Evolutionary conservation across 139 green algal genomes (phyloP).

Genomic region (Chlorella sp.): DNA sequence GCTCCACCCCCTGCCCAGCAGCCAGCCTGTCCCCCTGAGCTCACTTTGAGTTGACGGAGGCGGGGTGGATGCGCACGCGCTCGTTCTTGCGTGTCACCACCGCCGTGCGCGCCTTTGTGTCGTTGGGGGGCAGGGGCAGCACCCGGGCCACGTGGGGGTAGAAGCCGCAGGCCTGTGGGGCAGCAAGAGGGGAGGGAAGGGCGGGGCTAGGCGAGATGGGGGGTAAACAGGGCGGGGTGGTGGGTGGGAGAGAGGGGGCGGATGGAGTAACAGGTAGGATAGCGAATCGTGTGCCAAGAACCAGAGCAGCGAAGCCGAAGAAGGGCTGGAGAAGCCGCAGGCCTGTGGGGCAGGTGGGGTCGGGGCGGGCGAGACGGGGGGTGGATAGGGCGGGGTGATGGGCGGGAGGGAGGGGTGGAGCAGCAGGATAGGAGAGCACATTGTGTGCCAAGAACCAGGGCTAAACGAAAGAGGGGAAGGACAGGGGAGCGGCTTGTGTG

Average conservation of each 20-base stretch:
- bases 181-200: neutral
- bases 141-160: conserved; percentile 57
- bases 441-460: too few relatives aligned
- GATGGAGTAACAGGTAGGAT: too few relatives aligned
- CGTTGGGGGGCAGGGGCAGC: conserved; percentile 12
- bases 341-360: neutral
- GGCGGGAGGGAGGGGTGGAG: neutral
- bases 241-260: neutral
- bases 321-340: conserved; percentile 63
- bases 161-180: conserved; percentile 48
- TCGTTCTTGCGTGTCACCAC: conserved; percentile 60
- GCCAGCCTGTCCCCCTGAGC: too few relatives aligned
- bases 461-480: too few relatives aligned
- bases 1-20: neutral
- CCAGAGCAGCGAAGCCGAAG: too few relatives aligned
- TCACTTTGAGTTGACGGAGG: conserved; percentile 54
- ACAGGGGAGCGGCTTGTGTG: too few relatives aligned
- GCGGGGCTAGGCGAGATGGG: neutral
- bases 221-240: neutral
- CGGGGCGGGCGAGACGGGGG: neutral
- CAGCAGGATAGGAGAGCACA: too few relatives aligned
- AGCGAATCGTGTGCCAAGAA: too few relatives aligned
- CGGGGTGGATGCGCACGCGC: conserved; percentile 54
- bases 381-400: neutral
- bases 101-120: conserved; percentile 11